Percentiles rank a stretch among this genome's conserved stretches.
These are phyloP conservation scores for Davidsoniella neocaledoniae DNA, from an alignment of 2,329 filamentous ascomycete species.

Conservation along the genomic window DNA sequence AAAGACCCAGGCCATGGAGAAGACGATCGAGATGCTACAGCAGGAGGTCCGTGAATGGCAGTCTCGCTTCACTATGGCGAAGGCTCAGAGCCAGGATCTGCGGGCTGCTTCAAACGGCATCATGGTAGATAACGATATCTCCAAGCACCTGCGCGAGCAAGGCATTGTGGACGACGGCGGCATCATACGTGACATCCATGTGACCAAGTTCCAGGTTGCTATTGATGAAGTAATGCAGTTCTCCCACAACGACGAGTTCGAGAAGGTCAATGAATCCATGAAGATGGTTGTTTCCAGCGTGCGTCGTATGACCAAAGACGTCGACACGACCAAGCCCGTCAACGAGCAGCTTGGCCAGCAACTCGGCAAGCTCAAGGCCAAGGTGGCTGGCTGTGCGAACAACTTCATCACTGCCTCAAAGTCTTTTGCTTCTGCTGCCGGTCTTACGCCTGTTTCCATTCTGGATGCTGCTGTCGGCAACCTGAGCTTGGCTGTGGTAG, in stretches of 20 bases:
- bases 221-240: slow-evolving; percentile 77
- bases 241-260: slow-evolving; percentile 56
- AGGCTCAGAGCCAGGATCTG: slow-evolving; percentile 70
- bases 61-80: slow-evolving; percentile 70
- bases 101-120: slow-evolving; percentile 67
- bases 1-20: slow-evolving; percentile 62
- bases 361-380: slow-evolving; percentile 55
- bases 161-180: slow-evolving; percentile 56
- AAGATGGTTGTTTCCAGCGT: slow-evolving; percentile 72
- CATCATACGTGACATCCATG: slow-evolving; percentile 74
- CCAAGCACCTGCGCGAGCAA: slow-evolving; percentile 46
- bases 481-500: slow-evolving; percentile 69
- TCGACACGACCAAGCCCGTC: slow-evolving; percentile 40
- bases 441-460: slow-evolving; percentile 81
- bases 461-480: slow-evolving; percentile 88
- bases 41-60: slow-evolving; percentile 81
- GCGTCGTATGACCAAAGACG: slow-evolving; percentile 67
- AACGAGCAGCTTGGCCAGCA: slow-evolving; percentile 39
- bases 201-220: slow-evolving; percentile 88
- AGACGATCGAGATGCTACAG: slow-evolving; percentile 60
- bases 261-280: slow-evolving; percentile 67
- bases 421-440: slow-evolving; percentile 69
- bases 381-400: slow-evolving; percentile 85
- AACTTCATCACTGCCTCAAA: slow-evolving; percentile 89
- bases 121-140: slow-evolving; percentile 51